phyloP scores from a whole-genome alignment of 1,284 basidiomycete species.

The Trichosporon inkin region DNA sequence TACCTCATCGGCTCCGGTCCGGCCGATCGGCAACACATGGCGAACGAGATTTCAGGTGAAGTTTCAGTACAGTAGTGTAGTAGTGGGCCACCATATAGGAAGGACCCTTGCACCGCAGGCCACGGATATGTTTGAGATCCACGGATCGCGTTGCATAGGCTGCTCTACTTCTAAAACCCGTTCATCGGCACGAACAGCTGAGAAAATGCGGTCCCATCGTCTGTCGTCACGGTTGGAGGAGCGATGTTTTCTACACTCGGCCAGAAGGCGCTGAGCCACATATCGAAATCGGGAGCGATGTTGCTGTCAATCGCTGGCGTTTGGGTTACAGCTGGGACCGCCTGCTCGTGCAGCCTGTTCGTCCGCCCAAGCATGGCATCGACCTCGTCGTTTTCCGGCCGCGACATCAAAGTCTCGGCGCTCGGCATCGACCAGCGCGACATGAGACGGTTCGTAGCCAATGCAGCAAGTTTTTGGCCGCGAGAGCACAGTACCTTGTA shows the following conservation, averaged over 20 bases:
- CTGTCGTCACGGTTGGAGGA: not conserved
- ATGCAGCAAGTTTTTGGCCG: not conserved
- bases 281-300: conserved; percentile 1
- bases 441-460: not conserved
- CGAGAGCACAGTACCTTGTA: not conserved
- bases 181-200: conserved; percentile 3
- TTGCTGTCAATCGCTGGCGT: not conserved
- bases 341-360: not conserved
- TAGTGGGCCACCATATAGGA: too few relatives aligned
- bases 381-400: conserved; percentile 2
- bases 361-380: not conserved
- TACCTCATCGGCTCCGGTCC: not conserved
- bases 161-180: not conserved
- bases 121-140: too few relatives aligned
- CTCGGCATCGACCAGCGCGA: not conserved
- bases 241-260: not conserved
- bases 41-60: too few relatives aligned
- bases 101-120: too few relatives aligned
- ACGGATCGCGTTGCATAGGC: not conserved
- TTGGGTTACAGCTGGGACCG: not conserved
- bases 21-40: not conserved
- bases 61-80: too few relatives aligned
- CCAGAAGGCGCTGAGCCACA: conserved; percentile 3
- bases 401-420: not conserved
- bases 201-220: not conserved